Evolutionary conservation across 164 flowering plant genomes (phyloP), one percentile per base, ranked within the genome.

Genomic region (Sextonia rubra): DNA sequence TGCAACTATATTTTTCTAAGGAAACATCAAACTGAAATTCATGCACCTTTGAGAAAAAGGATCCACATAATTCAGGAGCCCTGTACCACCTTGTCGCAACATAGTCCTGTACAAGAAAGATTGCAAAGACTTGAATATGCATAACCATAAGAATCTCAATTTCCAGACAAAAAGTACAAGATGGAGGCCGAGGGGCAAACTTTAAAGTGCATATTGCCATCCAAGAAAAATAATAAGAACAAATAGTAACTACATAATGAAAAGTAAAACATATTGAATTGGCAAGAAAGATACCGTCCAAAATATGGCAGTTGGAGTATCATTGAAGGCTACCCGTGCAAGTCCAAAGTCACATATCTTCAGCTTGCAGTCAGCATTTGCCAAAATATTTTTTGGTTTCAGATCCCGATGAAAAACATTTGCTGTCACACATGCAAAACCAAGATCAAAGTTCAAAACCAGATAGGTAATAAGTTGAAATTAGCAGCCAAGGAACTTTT

Each of bases 31-130:
- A 63, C 29, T 12, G 73, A 23, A n/a, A 8, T 15, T 63, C 24
- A 37, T 70, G 67, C 75, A 94, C 99, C 94, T 94, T 94, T 27
- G 99, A 94, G 89, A 92, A 94, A 81, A 94, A 94, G 15, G 97
- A 94, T 69, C 98, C 98, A 82, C 98, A 94, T 75, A 94, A 78
- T 73, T 94, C 98, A 60, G 98, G 98, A 75, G 98, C 98, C 72
- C 98, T 86, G 66, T 94, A 94, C 98, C 97, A 94, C 75, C 98
- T 85, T 73, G 99, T 94, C 60, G 99, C 99, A 73, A 94, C 99
- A 83, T 94, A 94, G 77, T 94, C 99, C 99, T 94, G 81, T 6
- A 70, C 70, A 48, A 24, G 48, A 6, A 70, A 29, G 47, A 71
- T 26, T 5, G 26, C 47, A 72, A 72, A 61, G 32, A 26, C 1